Evolutionary conservation across 169 alveolate species (phyloP), one percentile per base, ranked within the genome.

Genomic region (Babesia bovis): DNA sequence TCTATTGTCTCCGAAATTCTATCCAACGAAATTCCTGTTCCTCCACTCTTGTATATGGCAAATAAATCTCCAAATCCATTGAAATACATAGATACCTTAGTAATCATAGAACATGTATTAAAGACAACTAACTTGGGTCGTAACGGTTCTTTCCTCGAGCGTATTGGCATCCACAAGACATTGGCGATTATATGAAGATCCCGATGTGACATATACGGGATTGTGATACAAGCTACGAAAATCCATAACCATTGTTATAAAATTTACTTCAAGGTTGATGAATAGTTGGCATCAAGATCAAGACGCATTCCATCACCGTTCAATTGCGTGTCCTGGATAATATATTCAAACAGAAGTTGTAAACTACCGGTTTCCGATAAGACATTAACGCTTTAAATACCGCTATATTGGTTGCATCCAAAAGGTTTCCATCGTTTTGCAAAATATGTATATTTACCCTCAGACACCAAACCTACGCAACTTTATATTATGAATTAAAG

Each of bases 351-450:
- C 21, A 21, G 1, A 26, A 0, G 1, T 38, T 13, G 19, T 9
- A n/a, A 42, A 50, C 19, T 36, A 82, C 89, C 28, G 55, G 90
- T 38, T 57, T 72, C 4, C 83, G 36, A 51, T 66, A 83, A 0
- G 82, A 74, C 21, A 69, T n/a, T 17, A 82, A 50, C 12, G 85
- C 82, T 17, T 65, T 85, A 26, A 83, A 57, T 1, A 89, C 87
- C 21, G 90, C 66, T 17, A 83, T 28, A 3, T 84, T 52, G 26
- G 89, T 82, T 9, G 82, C 85, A 38, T 63, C 87, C 12, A 38
- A 47, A 30, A 82, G 83, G 59, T 83, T 83, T 32, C 90, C 90
- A 40, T 66, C 90, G 44, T 83, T 81, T 82, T 83, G 78, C 19
- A 83, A 61, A 12, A 68, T 90, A 25, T 36, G 83, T 19, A 83